A percentile compares a stretch with the other conserved stretches of the same genome.
These are phyloP conservation scores for Helichrysum umbraculigerum DNA, from an alignment of 129 eudicot genomes.

Conservation along the genomic window DNA sequence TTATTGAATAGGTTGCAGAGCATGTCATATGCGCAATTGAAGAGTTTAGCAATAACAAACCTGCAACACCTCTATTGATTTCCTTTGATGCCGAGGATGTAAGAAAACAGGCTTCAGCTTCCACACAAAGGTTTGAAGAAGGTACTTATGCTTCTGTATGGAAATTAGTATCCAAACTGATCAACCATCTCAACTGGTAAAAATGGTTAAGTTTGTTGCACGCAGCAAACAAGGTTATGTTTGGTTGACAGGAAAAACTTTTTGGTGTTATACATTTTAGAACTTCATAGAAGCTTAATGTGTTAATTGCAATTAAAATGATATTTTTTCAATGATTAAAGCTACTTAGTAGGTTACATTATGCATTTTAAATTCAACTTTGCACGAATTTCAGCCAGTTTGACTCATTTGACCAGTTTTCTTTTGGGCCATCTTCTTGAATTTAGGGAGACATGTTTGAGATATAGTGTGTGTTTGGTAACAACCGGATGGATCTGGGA, in stretches of 20 bases:
- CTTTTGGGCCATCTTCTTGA: background rate
- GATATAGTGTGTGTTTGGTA: background rate
- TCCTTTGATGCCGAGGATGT: slow-evolving; percentile 75
- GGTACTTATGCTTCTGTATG: slow-evolving; percentile 44
- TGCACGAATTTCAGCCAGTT: background rate
- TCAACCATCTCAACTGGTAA: background rate
- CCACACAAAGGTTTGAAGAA: slow-evolving; percentile 84
- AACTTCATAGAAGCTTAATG: background rate
- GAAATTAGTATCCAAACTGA: background rate
- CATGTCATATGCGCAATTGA: slow-evolving; percentile 69
- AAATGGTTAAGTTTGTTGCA: too few relatives aligned
- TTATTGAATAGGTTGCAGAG: slow-evolving; percentile 66
- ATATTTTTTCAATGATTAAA: background rate
- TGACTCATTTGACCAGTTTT: slow-evolving; percentile 4
- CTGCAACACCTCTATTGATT: slow-evolving; percentile 73
- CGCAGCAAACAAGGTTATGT: too few relatives aligned
- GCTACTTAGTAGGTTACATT: background rate
- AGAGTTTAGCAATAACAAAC: slow-evolving; percentile 66
- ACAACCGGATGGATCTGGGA: too few relatives aligned
- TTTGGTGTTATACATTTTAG: too few relatives aligned
- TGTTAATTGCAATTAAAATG: background rate
- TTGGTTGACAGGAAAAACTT: too few relatives aligned
- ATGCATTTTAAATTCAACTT: background rate
- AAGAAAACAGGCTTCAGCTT: slow-evolving; percentile 97
- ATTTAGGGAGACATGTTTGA: background rate